Base-by-base conservation (phyloP, 352 stramenopile species). In the Globisporangium echinulatum region DNA sequence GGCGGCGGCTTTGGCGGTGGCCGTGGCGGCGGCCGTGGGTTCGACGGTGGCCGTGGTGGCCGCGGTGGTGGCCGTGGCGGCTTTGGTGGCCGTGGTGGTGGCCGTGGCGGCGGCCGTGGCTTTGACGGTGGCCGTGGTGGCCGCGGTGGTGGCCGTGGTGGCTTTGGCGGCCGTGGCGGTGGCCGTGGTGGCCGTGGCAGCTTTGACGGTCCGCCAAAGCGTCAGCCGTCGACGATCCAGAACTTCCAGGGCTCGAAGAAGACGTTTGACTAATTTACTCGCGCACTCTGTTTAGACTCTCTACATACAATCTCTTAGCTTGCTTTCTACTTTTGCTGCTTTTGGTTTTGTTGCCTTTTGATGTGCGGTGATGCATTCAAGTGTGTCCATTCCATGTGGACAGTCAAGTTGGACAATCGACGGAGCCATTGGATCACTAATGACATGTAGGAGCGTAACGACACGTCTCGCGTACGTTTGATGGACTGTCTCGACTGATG, bases 201-300 rank as follows among this genome's bases (percentile, higher is more conserved):
- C 59, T 71, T 72, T n/a, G 80, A 86, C 54, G 85, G 90, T 48
- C 72, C 87, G 10, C 78, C 79, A 19, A 90, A 88, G 66, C 87
- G 88, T 54, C 96, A 97, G 70, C 70, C 79, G 66, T 84, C 88
- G 46, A 81, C 78, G 50, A 98, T 98, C 74, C 83, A 96, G 58
- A 92, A 83, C 69, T 98, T 98, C 77, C 64, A 92, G 64, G 97
- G 97, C 57, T 97, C 80, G 48, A 99, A 99, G 82, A 94, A 95
- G 64, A 98, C 95, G 46, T 99, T 99, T 70, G 94, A 99, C 82
- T 97, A 97, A 63, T 61, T 61, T 61, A 56, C 38, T 44, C 33
- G 44, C 52, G 59, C 49, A 56, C 58, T 59, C 36, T 64, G 48
- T 49, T 58, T 66, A 66, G 60, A 66, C 60, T 49, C 40, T 46